A percentile compares a stretch with the other conserved stretches of the same genome.
Conservation (phyloP, 352 stramenopile species). For the Aphanomyces cochlioides region DNA sequence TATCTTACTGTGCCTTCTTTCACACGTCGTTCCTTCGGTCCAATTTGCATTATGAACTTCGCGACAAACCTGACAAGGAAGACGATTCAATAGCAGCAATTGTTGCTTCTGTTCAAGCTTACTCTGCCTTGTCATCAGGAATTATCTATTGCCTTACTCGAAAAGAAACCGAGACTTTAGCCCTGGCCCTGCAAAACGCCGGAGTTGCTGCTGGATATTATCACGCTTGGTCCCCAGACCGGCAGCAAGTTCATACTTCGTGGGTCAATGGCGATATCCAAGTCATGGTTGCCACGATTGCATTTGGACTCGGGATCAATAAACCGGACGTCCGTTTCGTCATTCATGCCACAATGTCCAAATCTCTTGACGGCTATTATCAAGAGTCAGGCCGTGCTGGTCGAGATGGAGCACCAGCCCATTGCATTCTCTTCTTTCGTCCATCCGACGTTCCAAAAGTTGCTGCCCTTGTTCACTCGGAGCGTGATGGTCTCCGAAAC, state of each 20-base stretch:
- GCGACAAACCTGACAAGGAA: constrained; percentile 36
- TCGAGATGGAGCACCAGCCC: constrained; percentile 85
- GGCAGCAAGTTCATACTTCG: constrained; percentile 55
- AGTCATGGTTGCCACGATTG: constrained; percentile 92
- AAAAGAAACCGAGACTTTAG: constrained; percentile 90
- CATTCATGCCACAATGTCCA: constrained; percentile 83
- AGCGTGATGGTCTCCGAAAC: constrained; percentile 83
- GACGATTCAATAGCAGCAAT: constrained; percentile 54
- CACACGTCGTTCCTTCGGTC: constrained; percentile 85
- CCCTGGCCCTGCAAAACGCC: constrained; percentile 57
- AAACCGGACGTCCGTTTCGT: constrained; percentile 91
- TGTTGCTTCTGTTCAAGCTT: constrained; percentile 72
- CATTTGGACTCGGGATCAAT: constrained; percentile 93
- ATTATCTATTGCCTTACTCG: constrained; percentile 91
- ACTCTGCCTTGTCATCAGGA: constrained; percentile 51
- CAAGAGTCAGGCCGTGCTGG: constrained; percentile 95
- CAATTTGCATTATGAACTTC: constrained; percentile 89
- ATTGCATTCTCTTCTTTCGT: constrained; percentile 87
- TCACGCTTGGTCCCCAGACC: constrained; percentile 76
- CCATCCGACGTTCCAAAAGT: constrained; percentile 75
- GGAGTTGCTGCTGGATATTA: constrained; percentile 85
- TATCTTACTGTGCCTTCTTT: constrained; percentile 78
- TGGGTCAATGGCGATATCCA: constrained; percentile 60
- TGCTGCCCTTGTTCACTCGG: constrained; percentile 71
- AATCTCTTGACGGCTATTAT: constrained; percentile 96